phyloP scores from a whole-genome alignment of 805 yeast species.

The Candida schatavii region DNA sequence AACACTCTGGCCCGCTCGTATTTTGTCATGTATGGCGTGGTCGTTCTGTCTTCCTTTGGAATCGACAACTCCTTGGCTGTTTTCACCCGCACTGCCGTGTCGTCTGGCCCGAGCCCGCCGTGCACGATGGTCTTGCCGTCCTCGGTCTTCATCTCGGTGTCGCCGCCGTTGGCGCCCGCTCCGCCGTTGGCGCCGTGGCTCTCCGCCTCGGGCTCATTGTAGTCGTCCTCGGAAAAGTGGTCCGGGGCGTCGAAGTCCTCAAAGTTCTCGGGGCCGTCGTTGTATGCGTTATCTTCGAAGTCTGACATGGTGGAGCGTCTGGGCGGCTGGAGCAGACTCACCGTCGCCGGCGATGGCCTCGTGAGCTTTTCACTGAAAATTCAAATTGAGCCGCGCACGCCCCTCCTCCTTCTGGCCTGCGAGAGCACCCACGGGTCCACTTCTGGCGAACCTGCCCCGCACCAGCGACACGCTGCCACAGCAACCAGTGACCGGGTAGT shows the following conservation, averaged over 20 bases:
- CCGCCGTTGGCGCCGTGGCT: conserved; percentile 16
- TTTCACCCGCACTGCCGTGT: conserved; percentile 48
- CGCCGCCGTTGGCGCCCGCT: conserved; percentile 25
- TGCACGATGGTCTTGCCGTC: conserved; percentile 73
- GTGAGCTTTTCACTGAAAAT: too few relatives aligned
- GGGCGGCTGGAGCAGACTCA: too few relatives aligned
- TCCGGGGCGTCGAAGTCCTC: conserved; percentile 83
- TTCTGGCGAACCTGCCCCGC: too few relatives aligned
- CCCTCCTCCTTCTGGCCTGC: too few relatives aligned
- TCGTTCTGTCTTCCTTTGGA: conserved; percentile 81
- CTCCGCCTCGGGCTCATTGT: conserved; percentile 34
- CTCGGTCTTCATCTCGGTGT: conserved; percentile 50
- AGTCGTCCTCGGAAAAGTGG: conserved; percentile 74
- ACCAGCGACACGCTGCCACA: too few relatives aligned
- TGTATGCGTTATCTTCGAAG: conserved; percentile 49
- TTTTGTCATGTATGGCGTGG: conserved; percentile 99
- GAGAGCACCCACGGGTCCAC: too few relatives aligned
- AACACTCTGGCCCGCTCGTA: conserved; percentile 96
- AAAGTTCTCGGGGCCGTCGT: conserved; percentile 65
- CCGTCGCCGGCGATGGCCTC: too few relatives aligned
- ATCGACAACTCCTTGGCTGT: conserved; percentile 80
- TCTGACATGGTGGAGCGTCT: conserved; percentile 37
- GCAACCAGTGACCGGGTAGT: too few relatives aligned
- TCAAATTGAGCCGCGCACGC: too few relatives aligned
- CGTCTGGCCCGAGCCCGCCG: conserved; percentile 67